Evolutionary conservation across 2,329 filamentous ascomycete species (phyloP), one percentile per base, ranked within the genome.

Genomic region (Nigrograna mackinnonii): DNA sequence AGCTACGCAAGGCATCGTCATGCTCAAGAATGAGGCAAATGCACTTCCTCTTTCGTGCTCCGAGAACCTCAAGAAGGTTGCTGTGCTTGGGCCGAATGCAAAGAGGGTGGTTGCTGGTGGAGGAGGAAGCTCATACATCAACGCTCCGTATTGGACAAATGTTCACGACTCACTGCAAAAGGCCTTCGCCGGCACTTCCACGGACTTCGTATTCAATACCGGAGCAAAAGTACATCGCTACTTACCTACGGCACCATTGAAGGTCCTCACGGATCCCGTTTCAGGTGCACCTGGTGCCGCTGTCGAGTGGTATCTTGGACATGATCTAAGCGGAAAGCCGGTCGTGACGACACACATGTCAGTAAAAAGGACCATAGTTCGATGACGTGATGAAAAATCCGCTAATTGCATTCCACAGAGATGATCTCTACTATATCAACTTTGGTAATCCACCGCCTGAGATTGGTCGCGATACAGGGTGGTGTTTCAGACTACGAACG

Each of bases 21-120:
- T 91, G 6, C 69, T 91, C 40, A 90, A 89, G 70, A 91, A 91
- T 43, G 79, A 89, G 2, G 75, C 75, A 12, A 71, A 72, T 7
- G 58, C 86, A 0, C 70, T 91, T 1, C 87, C 87, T 0, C 66
- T 86, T 16, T 77, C 75, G 39, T 87, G 85, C 59, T 80, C 82
- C 14, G 43, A 61, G 13, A 64, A 62, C 34, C 60, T 60, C 2
- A 84, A 83, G 34, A 83, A 78, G 16, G 77, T 89, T 47, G 85
- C 85, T 4, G 80, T 90, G 5, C 86, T 90, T 54, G 86, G 86
- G 0, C 24, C 24, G 14, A 82, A 86, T 5, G 86, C 83, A 2
- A 79, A 86, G 21, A 55, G 67, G 30, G 60, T 61, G 11, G 39
- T 63, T 20, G 67, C 66, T 9, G 61, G 64, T 26, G 60, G 64